Conservation (phyloP, 2,329 filamentous ascomycete species). For the Colletotrichum shisoi region DNA sequence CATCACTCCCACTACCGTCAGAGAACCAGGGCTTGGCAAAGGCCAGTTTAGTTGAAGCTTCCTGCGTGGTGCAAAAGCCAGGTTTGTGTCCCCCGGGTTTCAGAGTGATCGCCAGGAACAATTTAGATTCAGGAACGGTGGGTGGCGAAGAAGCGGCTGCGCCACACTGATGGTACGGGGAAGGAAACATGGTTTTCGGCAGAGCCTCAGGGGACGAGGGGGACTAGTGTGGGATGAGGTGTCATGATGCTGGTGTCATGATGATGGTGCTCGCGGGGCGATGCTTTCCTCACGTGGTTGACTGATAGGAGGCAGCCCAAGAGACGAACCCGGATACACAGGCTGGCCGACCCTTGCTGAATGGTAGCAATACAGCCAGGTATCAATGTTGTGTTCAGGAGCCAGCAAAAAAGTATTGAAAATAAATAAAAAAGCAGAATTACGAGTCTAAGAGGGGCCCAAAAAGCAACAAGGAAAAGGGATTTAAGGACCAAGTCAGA, state of each 20-base stretch:
- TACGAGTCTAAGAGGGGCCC: not conserved
- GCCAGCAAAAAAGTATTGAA: too few relatives aligned
- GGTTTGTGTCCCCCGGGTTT: slow-evolving; percentile 25
- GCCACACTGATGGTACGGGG: slow-evolving; percentile 31
- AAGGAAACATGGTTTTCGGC: slow-evolving; percentile 33
- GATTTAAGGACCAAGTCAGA: not conserved
- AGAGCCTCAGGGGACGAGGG: slow-evolving; percentile 29
- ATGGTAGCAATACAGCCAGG: not conserved
- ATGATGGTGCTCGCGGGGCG: not conserved
- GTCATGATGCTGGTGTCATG: not conserved
- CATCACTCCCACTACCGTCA: not conserved
- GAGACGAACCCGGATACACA: not conserved
- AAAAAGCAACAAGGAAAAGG: not conserved
- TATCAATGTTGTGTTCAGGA: not conserved
- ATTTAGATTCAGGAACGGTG: slow-evolving; percentile 21
- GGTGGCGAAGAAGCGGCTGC: slow-evolving; percentile 18
- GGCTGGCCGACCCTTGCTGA: not conserved
- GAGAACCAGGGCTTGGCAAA: not conserved
- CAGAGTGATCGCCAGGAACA: slow-evolving; percentile 33
- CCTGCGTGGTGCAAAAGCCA: slow-evolving; percentile 11
- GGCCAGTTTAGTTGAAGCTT: not conserved
- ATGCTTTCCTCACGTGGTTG: slow-evolving; percentile 11
- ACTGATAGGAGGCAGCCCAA: slow-evolving; percentile 5
- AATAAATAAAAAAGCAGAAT: not conserved
- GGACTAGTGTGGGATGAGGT: not conserved